Conservation (phyloP, 768 basidiomycete species). For the Sarcodon aspratus region DNA sequence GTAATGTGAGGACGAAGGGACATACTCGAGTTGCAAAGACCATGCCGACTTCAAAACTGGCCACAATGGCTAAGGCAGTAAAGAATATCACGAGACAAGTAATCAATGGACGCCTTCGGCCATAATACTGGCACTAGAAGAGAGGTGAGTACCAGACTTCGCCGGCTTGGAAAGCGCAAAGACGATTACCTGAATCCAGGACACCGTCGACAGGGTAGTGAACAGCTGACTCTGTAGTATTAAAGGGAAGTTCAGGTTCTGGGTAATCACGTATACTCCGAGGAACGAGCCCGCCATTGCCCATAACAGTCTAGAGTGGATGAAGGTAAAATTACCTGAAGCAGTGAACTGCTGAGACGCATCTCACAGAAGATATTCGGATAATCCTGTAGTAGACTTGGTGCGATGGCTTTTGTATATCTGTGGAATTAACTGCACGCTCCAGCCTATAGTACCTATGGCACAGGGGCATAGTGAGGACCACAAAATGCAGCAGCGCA, state of each 20-base stretch:
- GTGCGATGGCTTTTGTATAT: slow-evolving; percentile 60
- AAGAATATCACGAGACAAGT: slow-evolving; percentile 25
- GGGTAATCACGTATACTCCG: slow-evolving; percentile 57
- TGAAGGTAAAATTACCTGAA: neutral
- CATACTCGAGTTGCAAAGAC: slow-evolving; percentile 45
- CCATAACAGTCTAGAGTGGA: slow-evolving; percentile 41
- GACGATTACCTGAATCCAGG: slow-evolving; percentile 50
- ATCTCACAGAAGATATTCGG: slow-evolving; percentile 13
- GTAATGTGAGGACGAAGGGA: slow-evolving; percentile 3
- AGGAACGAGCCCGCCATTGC: slow-evolving; percentile 45
- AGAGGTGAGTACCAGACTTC: slow-evolving; percentile 1
- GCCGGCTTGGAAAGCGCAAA: neutral
- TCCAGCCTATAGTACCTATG: slow-evolving; percentile 57
- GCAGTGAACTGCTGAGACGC: neutral
- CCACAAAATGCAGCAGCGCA: neutral
- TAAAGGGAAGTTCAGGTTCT: slow-evolving; percentile 60
- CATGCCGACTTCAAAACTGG: slow-evolving; percentile 46
- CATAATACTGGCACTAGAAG: slow-evolving; percentile 59
- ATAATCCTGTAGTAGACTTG: slow-evolving; percentile 62
- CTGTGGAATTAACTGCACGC: slow-evolving; percentile 56
- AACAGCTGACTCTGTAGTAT: slow-evolving; percentile 61
- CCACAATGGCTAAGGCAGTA: slow-evolving; percentile 31
- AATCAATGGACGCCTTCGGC: slow-evolving; percentile 24
- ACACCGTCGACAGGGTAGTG: slow-evolving; percentile 43
- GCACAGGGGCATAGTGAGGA: slow-evolving; percentile 7